Percentiles rank a stretch among this genome's conserved stretches.
phyloP scores from a whole-genome alignment of 2,329 filamentous ascomycete species.

The Pleomassaria siparia region DNA sequence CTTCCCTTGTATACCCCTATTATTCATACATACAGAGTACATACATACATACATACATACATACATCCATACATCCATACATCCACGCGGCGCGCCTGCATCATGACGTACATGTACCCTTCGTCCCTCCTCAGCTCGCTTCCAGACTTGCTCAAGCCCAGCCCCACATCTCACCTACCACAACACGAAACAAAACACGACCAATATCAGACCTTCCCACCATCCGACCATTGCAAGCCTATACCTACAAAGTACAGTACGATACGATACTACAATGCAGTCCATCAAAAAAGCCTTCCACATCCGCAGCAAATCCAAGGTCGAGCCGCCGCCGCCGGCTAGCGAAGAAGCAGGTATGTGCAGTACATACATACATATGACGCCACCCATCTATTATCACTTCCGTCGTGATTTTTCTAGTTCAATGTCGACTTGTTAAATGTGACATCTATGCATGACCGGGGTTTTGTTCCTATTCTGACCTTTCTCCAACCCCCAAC shows the following conservation, averaged over 20 bases:
- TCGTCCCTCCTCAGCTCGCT: background rate
- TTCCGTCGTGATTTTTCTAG: background rate
- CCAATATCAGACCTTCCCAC: background rate
- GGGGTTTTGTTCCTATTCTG: too few species aligned
- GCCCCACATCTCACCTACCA: background rate
- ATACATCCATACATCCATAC: too few species aligned
- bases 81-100: background rate
- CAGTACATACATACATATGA: too few species aligned
- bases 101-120: background rate
- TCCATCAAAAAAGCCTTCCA: constrained; percentile 42
- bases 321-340: constrained; percentile 21
- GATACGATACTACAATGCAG: constrained; percentile 33
- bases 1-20: too few species aligned
- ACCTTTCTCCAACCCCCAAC: too few species aligned
- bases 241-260: too few species aligned
- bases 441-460: too few species aligned
- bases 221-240: background rate
- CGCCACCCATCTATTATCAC: constrained; percentile 3
- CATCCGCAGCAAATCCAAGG: constrained; percentile 35
- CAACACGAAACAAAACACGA: background rate
- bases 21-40: too few species aligned
- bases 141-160: too few species aligned
- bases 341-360: constrained; percentile 22
- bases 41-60: too few species aligned
- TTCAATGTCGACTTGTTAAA: background rate